Conservation (phyloP, 768 basidiomycete species). For the Podaxis rugospora region DNA sequence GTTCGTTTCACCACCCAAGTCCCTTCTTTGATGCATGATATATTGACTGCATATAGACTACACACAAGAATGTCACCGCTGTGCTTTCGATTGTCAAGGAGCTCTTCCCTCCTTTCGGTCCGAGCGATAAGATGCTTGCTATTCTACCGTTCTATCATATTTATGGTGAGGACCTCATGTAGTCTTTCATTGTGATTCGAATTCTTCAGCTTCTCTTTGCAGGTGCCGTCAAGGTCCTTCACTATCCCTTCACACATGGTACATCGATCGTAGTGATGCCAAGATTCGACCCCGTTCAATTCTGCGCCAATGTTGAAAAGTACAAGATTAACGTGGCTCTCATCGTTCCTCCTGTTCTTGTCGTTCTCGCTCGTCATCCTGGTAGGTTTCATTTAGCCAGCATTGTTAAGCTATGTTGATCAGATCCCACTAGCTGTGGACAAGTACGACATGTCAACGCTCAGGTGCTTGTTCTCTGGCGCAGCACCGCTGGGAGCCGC, state of each 20-base stretch:
- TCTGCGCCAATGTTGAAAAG: conserved; percentile 60
- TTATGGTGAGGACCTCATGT: conserved; percentile 25
- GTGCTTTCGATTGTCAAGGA: conserved; percentile 47
- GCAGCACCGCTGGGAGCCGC: conserved; percentile 77
- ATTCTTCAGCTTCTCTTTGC: not conserved
- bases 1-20: conserved; percentile 20
- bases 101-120: conserved; percentile 36
- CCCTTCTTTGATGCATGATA: not conserved
- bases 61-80: conserved; percentile 63
- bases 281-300: conserved; percentile 67
- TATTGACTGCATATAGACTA: conserved; percentile 36
- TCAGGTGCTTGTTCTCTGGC: conserved; percentile 60
- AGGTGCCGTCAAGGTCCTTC: conserved; percentile 62
- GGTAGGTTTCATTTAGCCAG: conserved; percentile 34
- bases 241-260: conserved; percentile 49
- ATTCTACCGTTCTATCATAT: conserved; percentile 58
- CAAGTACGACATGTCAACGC: conserved; percentile 59
- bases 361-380: conserved; percentile 66
- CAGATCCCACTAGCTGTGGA: conserved; percentile 42
- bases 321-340: conserved; percentile 57
- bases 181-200: not conserved
- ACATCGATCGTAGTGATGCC: conserved; percentile 53
- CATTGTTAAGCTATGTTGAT: not conserved
- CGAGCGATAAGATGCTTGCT: conserved; percentile 53
- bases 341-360: conserved; percentile 82